Percentiles rank a stretch among this genome's conserved stretches.
phyloP scores from a whole-genome alignment of 441 rosid species.

The Adansonia grandidieri region DNA sequence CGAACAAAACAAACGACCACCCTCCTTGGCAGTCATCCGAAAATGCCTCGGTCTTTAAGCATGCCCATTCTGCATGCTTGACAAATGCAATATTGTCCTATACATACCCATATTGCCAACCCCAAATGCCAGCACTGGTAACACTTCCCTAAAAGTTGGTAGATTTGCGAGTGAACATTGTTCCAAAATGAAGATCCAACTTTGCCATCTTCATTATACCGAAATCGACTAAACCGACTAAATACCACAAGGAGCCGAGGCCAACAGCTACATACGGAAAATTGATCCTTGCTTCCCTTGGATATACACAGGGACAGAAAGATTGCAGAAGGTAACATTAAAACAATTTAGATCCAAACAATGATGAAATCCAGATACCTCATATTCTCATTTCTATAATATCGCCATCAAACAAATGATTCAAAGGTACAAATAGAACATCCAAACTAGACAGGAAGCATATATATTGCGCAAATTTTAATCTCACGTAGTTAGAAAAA shows the following conservation, averaged over 20 bases:
- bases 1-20: slow-evolving; percentile 75
- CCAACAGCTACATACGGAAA: background rate
- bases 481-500: slow-evolving; percentile 27
- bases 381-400: background rate
- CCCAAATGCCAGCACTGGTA: slow-evolving; percentile 66
- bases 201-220: background rate
- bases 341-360: background rate
- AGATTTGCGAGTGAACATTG: background rate
- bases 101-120: slow-evolving; percentile 75
- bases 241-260: background rate
- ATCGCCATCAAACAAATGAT: slow-evolving; percentile 12
- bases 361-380: background rate
- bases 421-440: slow-evolving; percentile 38
- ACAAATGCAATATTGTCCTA: slow-evolving; percentile 73
- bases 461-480: slow-evolving; percentile 9
- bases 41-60: slow-evolving; percentile 51
- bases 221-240: background rate
- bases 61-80: slow-evolving; percentile 38
- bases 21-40: slow-evolving; percentile 94
- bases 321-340: background rate
- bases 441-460: slow-evolving; percentile 23
- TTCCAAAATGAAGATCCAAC: background rate
- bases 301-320: background rate
- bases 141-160: slow-evolving; percentile 49
- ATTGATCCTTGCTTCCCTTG: background rate